Evolutionary conservation across 106 monocot species (phyloP), one percentile per base, ranked within the genome.

Genomic region (Allium cepa): DNA sequence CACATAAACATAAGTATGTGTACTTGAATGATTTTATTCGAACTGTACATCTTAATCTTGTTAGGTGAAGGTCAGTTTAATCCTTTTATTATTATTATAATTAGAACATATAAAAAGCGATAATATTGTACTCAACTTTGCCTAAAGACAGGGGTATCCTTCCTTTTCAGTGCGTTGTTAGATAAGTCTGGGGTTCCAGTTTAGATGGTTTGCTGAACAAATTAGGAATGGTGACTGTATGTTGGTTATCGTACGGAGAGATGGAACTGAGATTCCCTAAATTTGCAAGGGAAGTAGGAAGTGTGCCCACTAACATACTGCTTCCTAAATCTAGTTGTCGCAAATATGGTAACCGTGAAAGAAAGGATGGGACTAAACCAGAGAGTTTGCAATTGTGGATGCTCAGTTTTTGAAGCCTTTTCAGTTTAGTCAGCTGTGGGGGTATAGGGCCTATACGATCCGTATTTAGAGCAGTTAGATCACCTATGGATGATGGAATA

Each of bases 251-350:
- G 10, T 10, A 0, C 13, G 1, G 13, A 53, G 13, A 9, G 52
- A 53, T 53, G 13, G 3, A 7, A 83, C 83, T 10, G 79, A 67
- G 47, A 80, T 67, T 36, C 28, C 28, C 70, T 79, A 80, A 58
- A 56, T 51, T 53, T 10, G 10, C 0, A 53, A 53, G 9, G 52
- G 1, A 53, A 9, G 52, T 0, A 53, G 52, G 52, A 13, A 53
- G 0, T 10, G 13, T 53, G 9, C 52, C 52, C 9, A 53, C 52
- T 10, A 53, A 53, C 9, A 10, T 53, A 53, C 1, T 53, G 13
- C 13, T 13, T 9, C 9, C 13, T 9, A 53, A 13, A 13, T 53
- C 13, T 13, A 53, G 52, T 53, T 53, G 10, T 53, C 0, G 13
- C 13, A 53, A 13, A 9, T 13, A 9, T 53, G 52, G 9, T 9